A percentile compares a stretch with the other conserved stretches of the same genome.
Evolutionary conservation across 495 filamentous ascomycete species (phyloP).

Genomic region (Lophiostoma macrostomum): DNA sequence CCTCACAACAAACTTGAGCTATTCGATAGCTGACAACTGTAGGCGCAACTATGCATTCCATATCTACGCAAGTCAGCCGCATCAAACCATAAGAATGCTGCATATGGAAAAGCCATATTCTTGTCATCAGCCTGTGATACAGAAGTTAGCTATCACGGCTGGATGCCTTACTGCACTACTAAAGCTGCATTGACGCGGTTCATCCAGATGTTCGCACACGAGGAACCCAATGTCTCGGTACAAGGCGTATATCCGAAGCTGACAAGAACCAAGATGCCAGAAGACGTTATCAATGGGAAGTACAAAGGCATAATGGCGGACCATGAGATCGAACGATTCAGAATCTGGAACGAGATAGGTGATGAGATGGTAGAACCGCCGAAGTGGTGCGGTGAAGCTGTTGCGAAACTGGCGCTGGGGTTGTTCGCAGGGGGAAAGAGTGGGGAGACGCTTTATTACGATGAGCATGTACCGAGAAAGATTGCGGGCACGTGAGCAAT

Average conservation of each 20-base stretch:
- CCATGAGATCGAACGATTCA: slow-evolving; percentile 12
- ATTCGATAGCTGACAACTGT: not conserved
- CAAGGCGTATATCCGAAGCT: slow-evolving; percentile 18
- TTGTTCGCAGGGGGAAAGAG: slow-evolving; percentile 2
- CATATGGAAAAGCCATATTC: slow-evolving; percentile 7
- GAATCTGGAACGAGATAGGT: slow-evolving; percentile 8
- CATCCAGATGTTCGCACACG: slow-evolving; percentile 6
- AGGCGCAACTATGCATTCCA: slow-evolving; percentile 8
- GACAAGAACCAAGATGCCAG: slow-evolving; percentile 16
- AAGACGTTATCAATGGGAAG: slow-evolving; percentile 6
- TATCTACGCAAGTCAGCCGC: not conserved
- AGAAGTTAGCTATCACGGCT: slow-evolving; percentile 4
- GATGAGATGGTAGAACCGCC: slow-evolving; percentile 18
- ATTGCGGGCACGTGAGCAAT: too few relatives aligned
- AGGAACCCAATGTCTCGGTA: slow-evolving; percentile 1
- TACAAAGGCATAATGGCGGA: slow-evolving; percentile 16
- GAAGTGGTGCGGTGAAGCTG: slow-evolving; percentile 5
- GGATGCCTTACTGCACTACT: slow-evolving; percentile 8
- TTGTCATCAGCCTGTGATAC: slow-evolving; percentile 4
- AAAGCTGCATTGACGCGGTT: slow-evolving; percentile 14
- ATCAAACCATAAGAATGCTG: not conserved
- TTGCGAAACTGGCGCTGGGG: not conserved
- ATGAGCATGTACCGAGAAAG: slow-evolving; percentile 16
- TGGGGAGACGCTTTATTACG: slow-evolving; percentile 6
- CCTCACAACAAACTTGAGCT: not conserved